A percentile compares a stretch with the other conserved stretches of the same genome.
phyloP scores from a whole-genome alignment of 2,329 filamentous ascomycete species.

The Trichoderma sp. region DNA sequence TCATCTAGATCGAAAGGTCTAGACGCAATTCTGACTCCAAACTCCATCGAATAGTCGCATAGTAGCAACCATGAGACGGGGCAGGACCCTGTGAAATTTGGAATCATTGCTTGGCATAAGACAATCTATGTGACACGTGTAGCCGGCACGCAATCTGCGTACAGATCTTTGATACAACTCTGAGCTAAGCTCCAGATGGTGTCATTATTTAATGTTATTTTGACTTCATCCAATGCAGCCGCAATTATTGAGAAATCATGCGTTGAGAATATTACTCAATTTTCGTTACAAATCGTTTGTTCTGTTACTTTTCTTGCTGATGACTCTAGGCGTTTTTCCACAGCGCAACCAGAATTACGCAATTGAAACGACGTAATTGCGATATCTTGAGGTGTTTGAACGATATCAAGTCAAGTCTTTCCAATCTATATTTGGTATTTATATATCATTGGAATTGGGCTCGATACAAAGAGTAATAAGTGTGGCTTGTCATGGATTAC shows the following conservation, averaged over 20 bases:
- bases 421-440: too few species aligned
- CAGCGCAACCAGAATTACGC: background rate
- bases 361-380: too few species aligned
- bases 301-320: background rate
- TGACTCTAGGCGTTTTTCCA: background rate
- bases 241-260: background rate
- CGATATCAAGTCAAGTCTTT: too few species aligned
- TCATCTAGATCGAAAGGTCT: background rate
- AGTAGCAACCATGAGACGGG: background rate
- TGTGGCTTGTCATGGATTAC: too few species aligned
- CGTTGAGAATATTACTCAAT: background rate
- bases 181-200: background rate
- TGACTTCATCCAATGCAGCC: background rate
- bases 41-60: background rate
- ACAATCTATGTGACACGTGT: background rate
- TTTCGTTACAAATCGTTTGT: background rate
- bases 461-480: too few species aligned
- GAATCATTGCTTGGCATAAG: background rate
- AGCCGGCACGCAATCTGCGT: background rate
- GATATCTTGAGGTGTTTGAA: too few species aligned
- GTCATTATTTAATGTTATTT: background rate
- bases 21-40: background rate
- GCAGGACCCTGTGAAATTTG: background rate
- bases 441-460: too few species aligned
- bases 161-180: background rate